Evolutionary conservation across 257 asterid species (phyloP), one percentile per base, ranked within the genome.

Genomic region (Rhazya stricta): DNA sequence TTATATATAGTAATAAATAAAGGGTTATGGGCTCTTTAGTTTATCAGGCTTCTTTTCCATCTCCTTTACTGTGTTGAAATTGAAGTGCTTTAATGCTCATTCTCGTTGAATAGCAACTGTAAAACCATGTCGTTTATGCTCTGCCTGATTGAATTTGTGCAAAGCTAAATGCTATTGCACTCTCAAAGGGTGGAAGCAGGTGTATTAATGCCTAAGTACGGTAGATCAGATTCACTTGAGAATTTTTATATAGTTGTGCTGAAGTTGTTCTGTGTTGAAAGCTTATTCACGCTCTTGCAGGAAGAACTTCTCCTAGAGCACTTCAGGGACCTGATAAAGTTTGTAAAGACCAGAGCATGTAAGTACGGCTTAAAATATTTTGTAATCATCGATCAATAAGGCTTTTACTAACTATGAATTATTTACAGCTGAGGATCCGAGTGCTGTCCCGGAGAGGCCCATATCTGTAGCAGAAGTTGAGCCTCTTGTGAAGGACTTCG

Each of bases 281-380:
- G 23, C 68, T 39, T 46, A 16, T 30, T 27, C 29, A 10, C 71
- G 69, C 71, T 48, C 30, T 79, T 79, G 84, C 96, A 94, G 98
- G 99, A 95, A 88, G 96, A 95, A 76, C 81, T 92, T 57, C 91
- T 95, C 0, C 84, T 82, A 79, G 98, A 92, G 84, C 99, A 95
- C 86, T 95, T 95, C 83, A 83, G 77, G 56, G 88, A 95, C 81
- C 91, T 92, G 23, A 92, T 95, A 79, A 89, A 92, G 86, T 95
- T 95, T 83, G 98, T 95, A 41, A 95, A 91, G 91, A 88, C 90
- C 11, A 85, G 97, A 88, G 97, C 93, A 62, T 87, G 97, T 92
- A 86, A 69, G 98, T 84, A 66, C 70, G 19, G 32, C 53, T 25
- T n/a, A n/a, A n/a, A n/a, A n/a, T n/a, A n/a, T n/a, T n/a, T n/a